These are phyloP conservation scores for Apophysomyces ossiformis DNA, from an alignment of 371 early-diverging fungal species.

Conservation along the genomic window DNA sequence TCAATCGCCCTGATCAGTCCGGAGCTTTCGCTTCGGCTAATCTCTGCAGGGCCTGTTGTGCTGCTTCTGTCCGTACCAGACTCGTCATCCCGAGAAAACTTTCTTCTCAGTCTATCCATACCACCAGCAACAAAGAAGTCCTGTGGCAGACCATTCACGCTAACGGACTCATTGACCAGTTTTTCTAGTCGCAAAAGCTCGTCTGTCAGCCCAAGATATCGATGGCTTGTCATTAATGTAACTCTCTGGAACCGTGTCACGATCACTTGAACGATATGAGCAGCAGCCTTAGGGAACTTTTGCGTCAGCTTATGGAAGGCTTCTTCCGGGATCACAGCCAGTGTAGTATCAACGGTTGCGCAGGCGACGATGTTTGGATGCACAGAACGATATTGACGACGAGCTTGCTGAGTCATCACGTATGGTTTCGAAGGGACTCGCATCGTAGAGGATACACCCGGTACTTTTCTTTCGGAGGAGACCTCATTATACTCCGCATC, in stretches of 20 bases:
- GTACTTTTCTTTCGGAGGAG: background rate
- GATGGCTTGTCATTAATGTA: slow-evolving; percentile 89
- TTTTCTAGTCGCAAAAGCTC: slow-evolving; percentile 86
- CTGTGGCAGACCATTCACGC: slow-evolving; percentile 52
- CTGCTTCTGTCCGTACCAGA: slow-evolving; percentile 27
- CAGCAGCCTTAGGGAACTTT: slow-evolving; percentile 93
- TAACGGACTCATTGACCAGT: slow-evolving; percentile 73
- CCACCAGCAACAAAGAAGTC: slow-evolving; percentile 69
- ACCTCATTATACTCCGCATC: background rate
- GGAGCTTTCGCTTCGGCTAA: slow-evolving; percentile 34
- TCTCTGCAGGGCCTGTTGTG: slow-evolving; percentile 20
- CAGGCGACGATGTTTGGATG: slow-evolving; percentile 83
- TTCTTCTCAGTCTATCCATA: slow-evolving; percentile 71
- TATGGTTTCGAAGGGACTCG: background rate
- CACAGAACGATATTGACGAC: slow-evolving; percentile 42
- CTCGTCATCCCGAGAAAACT: slow-evolving; percentile 55
- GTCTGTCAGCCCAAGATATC: slow-evolving; percentile 90
- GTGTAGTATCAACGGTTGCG: slow-evolving; percentile 87
- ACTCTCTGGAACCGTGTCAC: slow-evolving; percentile 95
- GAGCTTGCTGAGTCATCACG: background rate
- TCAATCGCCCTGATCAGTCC: slow-evolving; percentile 46
- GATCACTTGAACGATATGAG: slow-evolving; percentile 96
- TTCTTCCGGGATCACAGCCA: slow-evolving; percentile 94
- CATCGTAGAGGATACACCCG: background rate
- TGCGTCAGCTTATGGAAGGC: slow-evolving; percentile 88